phyloP scores from a whole-genome alignment of 1,139 yeast species.

The Suhomyces yuchorum region DNA sequence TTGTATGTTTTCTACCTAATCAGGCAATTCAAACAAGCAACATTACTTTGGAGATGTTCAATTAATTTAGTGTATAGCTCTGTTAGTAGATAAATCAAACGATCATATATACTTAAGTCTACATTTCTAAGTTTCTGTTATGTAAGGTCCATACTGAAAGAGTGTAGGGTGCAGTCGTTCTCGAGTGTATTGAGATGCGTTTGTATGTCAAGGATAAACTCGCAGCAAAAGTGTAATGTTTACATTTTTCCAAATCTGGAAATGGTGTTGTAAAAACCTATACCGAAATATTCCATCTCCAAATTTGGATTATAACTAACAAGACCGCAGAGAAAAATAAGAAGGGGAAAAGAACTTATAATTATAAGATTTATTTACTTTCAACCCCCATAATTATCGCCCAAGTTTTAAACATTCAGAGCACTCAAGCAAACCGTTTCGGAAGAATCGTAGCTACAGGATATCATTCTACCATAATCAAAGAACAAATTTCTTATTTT shows the following conservation, averaged over 20 bases:
- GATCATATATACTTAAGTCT: no score
- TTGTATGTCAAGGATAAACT: slow-evolving; percentile 9
- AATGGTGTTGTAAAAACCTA: slow-evolving; percentile 16
- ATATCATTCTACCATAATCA: not conserved
- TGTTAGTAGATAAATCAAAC: not conserved
- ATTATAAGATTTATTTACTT: slow-evolving; percentile 2
- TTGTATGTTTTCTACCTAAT: not conserved
- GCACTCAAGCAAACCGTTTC: not conserved
- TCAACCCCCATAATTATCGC: not conserved
- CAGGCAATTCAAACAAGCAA: not conserved
- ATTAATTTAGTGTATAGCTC: not conserved
- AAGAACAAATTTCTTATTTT: not conserved
- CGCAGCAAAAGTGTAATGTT: slow-evolving; percentile 20
- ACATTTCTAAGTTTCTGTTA: no score
- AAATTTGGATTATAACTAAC: slow-evolving; percentile 13
- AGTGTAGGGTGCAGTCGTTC: not conserved
- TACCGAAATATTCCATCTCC: slow-evolving; percentile 10
- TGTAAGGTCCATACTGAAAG: no score
- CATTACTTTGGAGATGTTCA: not conserved
- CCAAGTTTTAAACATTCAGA: not conserved
- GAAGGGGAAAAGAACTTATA: slow-evolving; percentile 1
- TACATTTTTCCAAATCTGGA: slow-evolving; percentile 26
- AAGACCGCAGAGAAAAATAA: slow-evolving; percentile 8
- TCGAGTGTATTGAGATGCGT: not conserved
- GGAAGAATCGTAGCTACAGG: not conserved